A percentile compares a stretch with the other conserved stretches of the same genome.
phyloP scores from a whole-genome alignment of 1,139 yeast species.

The Eremothecium cymbalariae region DNA sequence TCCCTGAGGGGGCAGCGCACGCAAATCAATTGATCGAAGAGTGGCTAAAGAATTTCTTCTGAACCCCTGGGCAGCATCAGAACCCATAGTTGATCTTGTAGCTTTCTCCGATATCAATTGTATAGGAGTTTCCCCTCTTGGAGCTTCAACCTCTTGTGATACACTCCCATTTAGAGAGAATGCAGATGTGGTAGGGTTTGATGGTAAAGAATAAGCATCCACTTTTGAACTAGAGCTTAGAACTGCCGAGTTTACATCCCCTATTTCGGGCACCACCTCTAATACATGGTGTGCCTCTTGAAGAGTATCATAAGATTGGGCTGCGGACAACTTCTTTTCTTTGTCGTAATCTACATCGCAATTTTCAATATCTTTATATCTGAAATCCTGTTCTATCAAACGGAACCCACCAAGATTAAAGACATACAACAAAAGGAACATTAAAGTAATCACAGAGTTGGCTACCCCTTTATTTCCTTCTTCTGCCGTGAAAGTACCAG shows the following conservation, averaged over 20 bases:
- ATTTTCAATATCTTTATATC: constrained; percentile 28
- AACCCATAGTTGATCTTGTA: too few species aligned
- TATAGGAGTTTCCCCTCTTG: neutral
- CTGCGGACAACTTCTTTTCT: constrained; percentile 2
- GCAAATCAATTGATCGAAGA: constrained; percentile 25
- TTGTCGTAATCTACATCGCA: constrained; percentile 13
- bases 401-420: constrained; percentile 74
- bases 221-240: too few species aligned
- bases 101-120: constrained; percentile 5
- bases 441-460: constrained; percentile 70
- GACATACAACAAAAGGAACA: constrained; percentile 60
- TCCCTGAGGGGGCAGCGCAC: constrained; percentile 44
- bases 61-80: too few species aligned
- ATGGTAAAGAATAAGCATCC: too few species aligned
- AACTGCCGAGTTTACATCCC: too few species aligned
- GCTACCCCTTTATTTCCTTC: constrained; percentile 79
- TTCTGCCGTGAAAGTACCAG: constrained; percentile 47
- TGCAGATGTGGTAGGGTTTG: too few species aligned
- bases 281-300: neutral
- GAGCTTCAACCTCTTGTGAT: neutral
- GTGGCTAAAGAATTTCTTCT: constrained; percentile 7
- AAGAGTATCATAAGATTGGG: neutral
- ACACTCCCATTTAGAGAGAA: neutral
- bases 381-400: constrained; percentile 63
- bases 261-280: too few species aligned